Evolutionary conservation across 768 basidiomycete species (phyloP), one percentile per base, ranked within the genome.

Genomic region (Terana coerulea): DNA sequence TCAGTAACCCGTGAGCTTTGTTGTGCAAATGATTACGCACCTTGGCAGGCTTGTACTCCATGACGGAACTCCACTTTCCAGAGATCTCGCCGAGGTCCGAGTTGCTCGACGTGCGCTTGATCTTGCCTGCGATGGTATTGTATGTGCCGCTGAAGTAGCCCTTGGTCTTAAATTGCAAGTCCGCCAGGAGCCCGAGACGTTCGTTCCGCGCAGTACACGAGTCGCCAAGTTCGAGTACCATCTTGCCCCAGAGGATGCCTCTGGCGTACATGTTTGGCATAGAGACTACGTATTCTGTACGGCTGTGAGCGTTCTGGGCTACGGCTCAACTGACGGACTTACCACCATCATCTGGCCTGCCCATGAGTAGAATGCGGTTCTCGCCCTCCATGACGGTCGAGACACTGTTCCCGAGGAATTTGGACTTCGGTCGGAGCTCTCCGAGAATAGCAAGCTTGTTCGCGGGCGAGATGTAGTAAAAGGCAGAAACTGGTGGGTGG

Each of bases 211-310:
- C 91, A 7, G 74, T 78, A 59, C 91, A 93, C 29, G 81, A 79
- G 68, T 98, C 97, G 4, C 95, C 95, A 19, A 99, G 75, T 71
- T 99, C 97, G 47, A 95, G 75, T 24, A 98, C 87, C 94, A 99
- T 95, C 77, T 90, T 91, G 9, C 88, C 89, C 67, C 89, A 92
- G 36, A 91, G 70, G 58, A 91, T 90, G 7, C 91, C 91, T 31
- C 90, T 78, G 41, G 88, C 90, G 64, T 91, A 95, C 88, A 98
- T 97, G 74, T 98, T 98, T 26, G 97, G 97, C 95, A 99, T 97
- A 52, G 90, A 85, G 59, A 93, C 83, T 52, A 87, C 77, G 66
- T 94, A 95, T 56, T 89, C 91, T 86, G 72, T 51, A 33, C 52
- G 55, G 31, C 3, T 30, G 21, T 29, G 36, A 47, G 10, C 19